These are phyloP conservation scores for Uronychia binucleata DNA, from an alignment of 73 alveolate genomes.

Conservation along the genomic window DNA sequence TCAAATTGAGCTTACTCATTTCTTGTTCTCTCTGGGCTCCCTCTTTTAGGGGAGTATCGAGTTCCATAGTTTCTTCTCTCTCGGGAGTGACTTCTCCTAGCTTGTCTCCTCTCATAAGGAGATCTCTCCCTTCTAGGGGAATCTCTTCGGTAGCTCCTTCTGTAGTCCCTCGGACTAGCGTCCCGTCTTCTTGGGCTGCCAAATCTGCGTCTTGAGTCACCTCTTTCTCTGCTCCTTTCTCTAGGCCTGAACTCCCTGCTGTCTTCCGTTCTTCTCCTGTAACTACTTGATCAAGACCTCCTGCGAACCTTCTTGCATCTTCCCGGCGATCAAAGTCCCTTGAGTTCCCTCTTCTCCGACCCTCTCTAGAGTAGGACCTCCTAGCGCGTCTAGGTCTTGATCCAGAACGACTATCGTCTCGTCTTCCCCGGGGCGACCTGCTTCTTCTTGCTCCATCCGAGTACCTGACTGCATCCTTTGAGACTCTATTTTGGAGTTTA, in stretches of 20 bases:
- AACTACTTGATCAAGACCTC: background rate
- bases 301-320: too few species aligned
- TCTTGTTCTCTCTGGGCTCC: background rate
- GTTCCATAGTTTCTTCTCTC: background rate
- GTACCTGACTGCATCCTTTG: background rate
- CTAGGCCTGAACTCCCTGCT: background rate
- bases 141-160: background rate
- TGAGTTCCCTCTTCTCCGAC: background rate
- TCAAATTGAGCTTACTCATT: too few species aligned
- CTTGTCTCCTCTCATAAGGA: too few species aligned
- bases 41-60: background rate
- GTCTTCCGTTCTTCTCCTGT: background rate
- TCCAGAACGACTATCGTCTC: too few species aligned
- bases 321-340: too few species aligned
- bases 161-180: too few species aligned
- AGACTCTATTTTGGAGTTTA: background rate
- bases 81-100: too few species aligned
- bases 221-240: background rate
- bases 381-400: background rate
- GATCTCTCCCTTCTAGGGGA: background rate
- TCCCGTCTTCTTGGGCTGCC: background rate
- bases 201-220: too few species aligned
- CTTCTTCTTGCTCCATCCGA: background rate
- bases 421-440: background rate
- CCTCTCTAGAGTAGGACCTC: background rate